Percentiles rank a stretch among this genome's conserved stretches.
Evolutionary conservation across 2,329 filamentous ascomycete species (phyloP).

Genomic region (Scedosporium minutisporum): DNA sequence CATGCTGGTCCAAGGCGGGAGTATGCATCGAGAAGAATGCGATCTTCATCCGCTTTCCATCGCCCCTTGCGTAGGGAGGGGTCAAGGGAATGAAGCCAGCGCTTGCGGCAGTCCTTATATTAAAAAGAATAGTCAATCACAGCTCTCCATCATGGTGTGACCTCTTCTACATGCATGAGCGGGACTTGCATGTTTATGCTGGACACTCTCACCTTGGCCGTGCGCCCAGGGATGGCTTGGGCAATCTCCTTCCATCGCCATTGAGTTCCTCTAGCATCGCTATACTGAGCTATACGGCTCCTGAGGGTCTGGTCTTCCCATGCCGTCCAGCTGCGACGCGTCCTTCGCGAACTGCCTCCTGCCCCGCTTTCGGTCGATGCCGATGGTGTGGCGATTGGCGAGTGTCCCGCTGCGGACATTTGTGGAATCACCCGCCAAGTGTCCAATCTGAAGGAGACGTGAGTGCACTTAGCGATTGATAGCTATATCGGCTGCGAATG

Average conservation of each 20-base stretch:
- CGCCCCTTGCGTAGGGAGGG: conserved; percentile 18
- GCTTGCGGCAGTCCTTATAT: conserved; percentile 18
- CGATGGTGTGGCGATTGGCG: neutral
- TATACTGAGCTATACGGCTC: conserved; percentile 18
- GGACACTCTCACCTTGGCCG: conserved; percentile 15
- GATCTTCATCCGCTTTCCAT: conserved; percentile 20
- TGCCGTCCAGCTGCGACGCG: conserved; percentile 16
- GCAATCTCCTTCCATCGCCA: conserved; percentile 20
- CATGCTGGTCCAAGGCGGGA: conserved; percentile 16
- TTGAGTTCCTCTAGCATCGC: conserved; percentile 15
- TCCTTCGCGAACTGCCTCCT: neutral
- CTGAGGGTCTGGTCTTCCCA: conserved; percentile 18
- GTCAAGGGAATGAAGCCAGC: conserved; percentile 21
- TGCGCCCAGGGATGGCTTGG: conserved; percentile 14
- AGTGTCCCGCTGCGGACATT: neutral
- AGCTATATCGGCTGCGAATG: too few species aligned
- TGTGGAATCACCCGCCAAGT: neutral
- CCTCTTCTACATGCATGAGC: neutral
- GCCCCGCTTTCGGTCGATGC: neutral
- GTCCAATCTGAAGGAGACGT: neutral
- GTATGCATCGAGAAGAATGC: conserved; percentile 18
- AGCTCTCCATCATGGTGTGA: neutral
- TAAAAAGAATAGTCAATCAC: neutral
- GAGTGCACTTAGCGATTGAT: too few species aligned
- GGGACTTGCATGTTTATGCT: neutral